Percentiles rank a stretch among this genome's conserved stretches.
Evolutionary conservation across 2,329 filamentous ascomycete genomes (phyloP).

Genomic region (Paradendryphiella salina): DNA sequence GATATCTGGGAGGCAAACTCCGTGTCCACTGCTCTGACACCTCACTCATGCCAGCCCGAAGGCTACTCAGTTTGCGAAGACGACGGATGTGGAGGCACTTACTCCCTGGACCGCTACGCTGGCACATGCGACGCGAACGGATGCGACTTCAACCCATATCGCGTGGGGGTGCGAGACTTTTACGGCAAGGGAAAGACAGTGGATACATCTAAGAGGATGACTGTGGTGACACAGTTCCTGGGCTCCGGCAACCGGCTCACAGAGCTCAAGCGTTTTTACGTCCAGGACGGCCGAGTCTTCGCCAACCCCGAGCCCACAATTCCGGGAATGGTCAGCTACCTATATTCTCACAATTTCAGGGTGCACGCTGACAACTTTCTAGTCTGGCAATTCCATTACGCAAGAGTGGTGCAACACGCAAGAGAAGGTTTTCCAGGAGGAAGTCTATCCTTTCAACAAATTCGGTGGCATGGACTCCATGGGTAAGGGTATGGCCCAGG

Average conservation of each 20-base stretch:
- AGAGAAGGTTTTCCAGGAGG: slow-evolving; percentile 35
- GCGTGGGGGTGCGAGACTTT: slow-evolving; percentile 64
- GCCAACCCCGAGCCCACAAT: slow-evolving; percentile 51
- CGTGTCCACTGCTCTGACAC: slow-evolving; percentile 64
- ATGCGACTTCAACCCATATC: slow-evolving; percentile 65
- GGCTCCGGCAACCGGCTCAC: slow-evolving; percentile 45
- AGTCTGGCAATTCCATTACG: slow-evolving; percentile 36
- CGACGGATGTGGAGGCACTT: slow-evolving; percentile 50
- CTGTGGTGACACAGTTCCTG: slow-evolving; percentile 57
- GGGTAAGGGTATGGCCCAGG: slow-evolving; percentile 56
- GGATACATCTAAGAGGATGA: slow-evolving; percentile 48
- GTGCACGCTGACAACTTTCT: background rate
- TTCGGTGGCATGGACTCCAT: slow-evolving; percentile 62
- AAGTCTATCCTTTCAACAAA: slow-evolving; percentile 54
- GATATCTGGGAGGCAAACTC: slow-evolving; percentile 68
- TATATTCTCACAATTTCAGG: background rate
- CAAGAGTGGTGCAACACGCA: slow-evolving; percentile 38
- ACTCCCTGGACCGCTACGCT: slow-evolving; percentile 60
- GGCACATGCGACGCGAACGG: slow-evolving; percentile 68
- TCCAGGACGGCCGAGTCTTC: slow-evolving; percentile 55
- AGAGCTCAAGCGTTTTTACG: slow-evolving; percentile 54
- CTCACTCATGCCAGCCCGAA: slow-evolving; percentile 62
- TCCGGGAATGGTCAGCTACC: slow-evolving; percentile 45
- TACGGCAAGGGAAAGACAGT: slow-evolving; percentile 60
- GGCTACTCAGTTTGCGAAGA: slow-evolving; percentile 59